A percentile compares a stretch with the other conserved stretches of the same genome.
Conservation (phyloP, 78 protist species). For the Guillardia theta region DNA sequence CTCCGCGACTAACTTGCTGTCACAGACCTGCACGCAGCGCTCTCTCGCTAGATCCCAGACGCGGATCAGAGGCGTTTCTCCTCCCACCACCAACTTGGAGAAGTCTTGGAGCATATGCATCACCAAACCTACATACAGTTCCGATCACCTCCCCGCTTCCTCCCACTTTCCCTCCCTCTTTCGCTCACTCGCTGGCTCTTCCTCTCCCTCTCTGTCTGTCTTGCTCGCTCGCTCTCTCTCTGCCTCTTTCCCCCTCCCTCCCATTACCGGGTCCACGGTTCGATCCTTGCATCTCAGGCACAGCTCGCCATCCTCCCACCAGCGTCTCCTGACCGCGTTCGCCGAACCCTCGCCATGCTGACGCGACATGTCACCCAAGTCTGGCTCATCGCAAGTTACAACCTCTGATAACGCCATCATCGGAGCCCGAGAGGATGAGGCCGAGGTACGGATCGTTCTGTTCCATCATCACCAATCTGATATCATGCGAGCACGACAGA, state of each 20-base stretch:
- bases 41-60: neutral
- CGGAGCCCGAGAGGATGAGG: slow-evolving; percentile 57
- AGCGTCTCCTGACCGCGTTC: neutral
- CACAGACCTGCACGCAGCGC: neutral
- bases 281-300: too few species aligned
- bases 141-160: neutral
- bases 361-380: too few species aligned
- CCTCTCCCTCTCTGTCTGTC: neutral
- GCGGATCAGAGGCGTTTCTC: neutral
- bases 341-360: slow-evolving; percentile 61
- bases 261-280: neutral
- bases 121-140: neutral
- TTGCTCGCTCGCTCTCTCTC: neutral
- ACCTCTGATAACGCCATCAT: slow-evolving; percentile 79
- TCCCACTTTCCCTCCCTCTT: neutral
- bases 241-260: neutral
- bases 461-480: neutral
- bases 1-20: neutral
- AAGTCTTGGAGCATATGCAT: neutral
- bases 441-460: slow-evolving; percentile 46
- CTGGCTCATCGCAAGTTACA: too few species aligned
- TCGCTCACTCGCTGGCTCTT: neutral
- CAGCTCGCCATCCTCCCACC: neutral
- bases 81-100: neutral
- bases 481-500: neutral